Percentiles rank a stretch among this genome's conserved stretches.
These are phyloP conservation scores for Neophaeococcomyces aloes DNA, from an alignment of 2,329 filamentous ascomycete genomes.

Conservation along the genomic window DNA sequence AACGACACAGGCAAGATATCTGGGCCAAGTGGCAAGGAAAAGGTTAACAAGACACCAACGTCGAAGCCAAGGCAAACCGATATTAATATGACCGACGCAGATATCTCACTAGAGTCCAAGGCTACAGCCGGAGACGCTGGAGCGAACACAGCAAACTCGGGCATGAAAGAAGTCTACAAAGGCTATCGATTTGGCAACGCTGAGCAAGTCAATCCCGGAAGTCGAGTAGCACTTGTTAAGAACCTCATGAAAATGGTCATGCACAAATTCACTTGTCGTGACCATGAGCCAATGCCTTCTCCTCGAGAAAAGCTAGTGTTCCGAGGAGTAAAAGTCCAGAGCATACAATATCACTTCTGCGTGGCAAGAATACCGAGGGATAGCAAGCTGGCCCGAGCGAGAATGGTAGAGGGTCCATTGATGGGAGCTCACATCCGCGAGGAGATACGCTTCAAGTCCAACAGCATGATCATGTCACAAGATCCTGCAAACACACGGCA, in stretches of 20 bases:
- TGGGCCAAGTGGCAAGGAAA: conserved; percentile 9
- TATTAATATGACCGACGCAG: neutral
- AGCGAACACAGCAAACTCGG: neutral
- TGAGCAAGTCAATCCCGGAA: conserved; percentile 47
- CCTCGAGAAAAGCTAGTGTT: conserved; percentile 36
- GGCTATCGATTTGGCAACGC: conserved; percentile 50
- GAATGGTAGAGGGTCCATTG: conserved; percentile 49
- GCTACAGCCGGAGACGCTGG: neutral
- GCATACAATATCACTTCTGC: conserved; percentile 46
- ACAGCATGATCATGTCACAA: conserved; percentile 9
- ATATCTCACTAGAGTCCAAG: neutral
- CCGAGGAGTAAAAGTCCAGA: conserved; percentile 37
- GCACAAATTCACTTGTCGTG: conserved; percentile 48
- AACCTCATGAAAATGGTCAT: conserved; percentile 48
- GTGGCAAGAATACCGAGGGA: conserved; percentile 45
- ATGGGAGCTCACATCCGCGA: conserved; percentile 45
- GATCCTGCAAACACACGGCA: conserved; percentile 1
- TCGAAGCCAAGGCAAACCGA: conserved; percentile 4
- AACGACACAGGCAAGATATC: conserved; percentile 18
- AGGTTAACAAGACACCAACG: neutral
- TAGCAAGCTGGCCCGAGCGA: conserved; percentile 40
- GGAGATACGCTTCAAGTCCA: conserved; percentile 43
- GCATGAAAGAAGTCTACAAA: conserved; percentile 37
- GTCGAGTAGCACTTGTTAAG: conserved; percentile 46
- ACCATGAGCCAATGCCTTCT: conserved; percentile 37